A percentile compares a stretch with the other conserved stretches of the same genome.
phyloP scores from a whole-genome alignment of 768 basidiomycete species.

The Hygrophorus pudorinus region DNA sequence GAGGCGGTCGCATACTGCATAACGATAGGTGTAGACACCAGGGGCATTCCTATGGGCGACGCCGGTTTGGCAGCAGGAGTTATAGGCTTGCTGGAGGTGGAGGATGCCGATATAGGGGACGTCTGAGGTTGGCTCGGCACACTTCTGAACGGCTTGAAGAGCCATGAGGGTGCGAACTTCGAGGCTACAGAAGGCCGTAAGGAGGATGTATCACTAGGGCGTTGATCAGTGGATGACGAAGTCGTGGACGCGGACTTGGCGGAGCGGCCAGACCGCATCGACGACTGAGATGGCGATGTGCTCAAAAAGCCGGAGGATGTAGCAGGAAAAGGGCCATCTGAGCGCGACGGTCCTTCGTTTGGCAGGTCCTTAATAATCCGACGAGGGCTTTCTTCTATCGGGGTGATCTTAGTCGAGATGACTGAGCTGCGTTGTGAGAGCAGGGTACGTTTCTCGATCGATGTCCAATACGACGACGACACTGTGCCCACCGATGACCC shows the following conservation, averaged over 20 bases:
- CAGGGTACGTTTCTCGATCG: conserved; percentile 33
- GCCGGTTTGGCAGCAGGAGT: conserved; percentile 16
- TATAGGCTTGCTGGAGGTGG: conserved; percentile 19
- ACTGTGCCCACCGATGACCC: conserved; percentile 30
- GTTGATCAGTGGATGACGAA: conserved; percentile 9
- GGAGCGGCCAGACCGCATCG: conserved; percentile 48
- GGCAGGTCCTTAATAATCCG: conserved; percentile 42
- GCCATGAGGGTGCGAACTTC: conserved; percentile 67
- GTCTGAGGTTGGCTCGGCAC: conserved; percentile 56
- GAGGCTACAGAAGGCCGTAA: conserved; percentile 36
- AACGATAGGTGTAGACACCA: conserved; percentile 24
- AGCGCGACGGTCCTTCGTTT: conserved; percentile 25
- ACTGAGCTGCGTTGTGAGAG: conserved; percentile 43
- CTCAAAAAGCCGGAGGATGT: conserved; percentile 29
- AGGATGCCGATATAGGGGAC: conserved; percentile 41
- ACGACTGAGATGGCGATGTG: conserved; percentile 58
- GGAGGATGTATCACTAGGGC: conserved; percentile 18
- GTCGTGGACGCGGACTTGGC: conserved; percentile 38
- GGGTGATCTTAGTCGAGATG: conserved; percentile 33
- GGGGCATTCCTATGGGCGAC: conserved; percentile 25
- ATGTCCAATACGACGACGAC: conserved; percentile 25
- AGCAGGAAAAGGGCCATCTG: conserved; percentile 10
- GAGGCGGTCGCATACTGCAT: conserved; percentile 22
- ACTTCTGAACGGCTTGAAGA: conserved; percentile 67
- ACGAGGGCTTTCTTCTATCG: conserved; percentile 67